Base-by-base conservation (phyloP, 495 filamentous ascomycete species). In the Melanomma pulvis-pyrius region DNA sequence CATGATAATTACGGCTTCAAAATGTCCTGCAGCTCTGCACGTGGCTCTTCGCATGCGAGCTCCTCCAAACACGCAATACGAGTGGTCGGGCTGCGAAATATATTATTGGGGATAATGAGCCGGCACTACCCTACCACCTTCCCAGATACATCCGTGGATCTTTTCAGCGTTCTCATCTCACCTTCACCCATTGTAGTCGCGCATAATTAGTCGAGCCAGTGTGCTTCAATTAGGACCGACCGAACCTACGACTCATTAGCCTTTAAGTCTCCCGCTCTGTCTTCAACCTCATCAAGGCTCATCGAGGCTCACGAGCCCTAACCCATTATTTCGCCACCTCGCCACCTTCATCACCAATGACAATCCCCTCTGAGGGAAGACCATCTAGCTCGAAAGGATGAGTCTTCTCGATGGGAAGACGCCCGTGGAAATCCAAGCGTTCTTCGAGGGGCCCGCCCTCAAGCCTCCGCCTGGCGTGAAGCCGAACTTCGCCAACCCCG, bases 401-500 rank as follows among this genome's bases (percentile, higher is more conserved):
- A 28, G 25, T 26, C 25, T 28, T 50, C 48, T 50, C 48, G 25
- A 24, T 8, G 25, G 48, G 25, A 50, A 50, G 25, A 32, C 51
- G 2, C 25, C 51, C 25, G 51, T 6, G 6, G 51, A 55, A 26
- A 32, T 55, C 11, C 26, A 30, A 8, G 51, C 30, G 12, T 55
- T 55, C 26, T 34, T 55, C n/a, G 30, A 36, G 15, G 30, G 30
- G 24, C 51, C 51, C 6, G n/a, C 30, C 30, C 25, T 29, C 12
- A 26, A 2, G 29, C 51, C 51, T 6, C 51, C 51, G 5, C 25
- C 24, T n/a, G 51, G 51, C 2, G n/a, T 32, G 4, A 29, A n/a
- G 29, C 17, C 30, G 25, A 55, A 55, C n/a, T 55, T 55, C 15
- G 51, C n/a, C 5, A 34, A 55, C n/a, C 51, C 51, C 11, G 25